Percentiles rank a stretch among this genome's conserved stretches.
These are phyloP conservation scores for Lineolata rhizophorae DNA, from an alignment of 495 filamentous ascomycete genomes.

Conservation along the genomic window DNA sequence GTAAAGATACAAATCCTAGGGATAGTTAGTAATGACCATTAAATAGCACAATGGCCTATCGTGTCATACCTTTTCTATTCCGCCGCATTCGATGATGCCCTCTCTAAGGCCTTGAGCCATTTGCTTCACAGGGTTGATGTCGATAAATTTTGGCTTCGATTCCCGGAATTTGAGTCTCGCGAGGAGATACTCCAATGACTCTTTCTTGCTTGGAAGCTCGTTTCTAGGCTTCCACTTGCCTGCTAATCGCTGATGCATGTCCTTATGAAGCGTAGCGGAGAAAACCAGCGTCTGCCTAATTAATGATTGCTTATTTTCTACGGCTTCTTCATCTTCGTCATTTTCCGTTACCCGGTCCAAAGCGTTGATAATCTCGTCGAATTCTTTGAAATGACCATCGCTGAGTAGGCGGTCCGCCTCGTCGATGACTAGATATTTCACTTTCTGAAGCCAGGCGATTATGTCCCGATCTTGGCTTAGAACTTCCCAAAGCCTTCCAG, in stretches of 20 bases:
- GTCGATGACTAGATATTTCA: constrained; percentile 74
- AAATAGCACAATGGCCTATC: not conserved
- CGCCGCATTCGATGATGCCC: constrained; percentile 74
- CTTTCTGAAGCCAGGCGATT: constrained; percentile 37
- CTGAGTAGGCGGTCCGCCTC: constrained; percentile 87
- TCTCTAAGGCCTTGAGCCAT: constrained; percentile 76
- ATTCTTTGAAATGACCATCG: constrained; percentile 86
- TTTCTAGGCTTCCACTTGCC: constrained; percentile 38
- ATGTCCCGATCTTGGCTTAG: constrained; percentile 43
- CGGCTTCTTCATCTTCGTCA: constrained; percentile 17
- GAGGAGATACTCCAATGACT: constrained; percentile 82
- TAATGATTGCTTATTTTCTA: constrained; percentile 6
- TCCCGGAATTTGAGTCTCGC: constrained; percentile 74
- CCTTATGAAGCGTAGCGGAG: constrained; percentile 85
- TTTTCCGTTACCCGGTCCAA: constrained; percentile 36
- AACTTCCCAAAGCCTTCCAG: constrained; percentile 85
- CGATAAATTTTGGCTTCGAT: constrained; percentile 69
- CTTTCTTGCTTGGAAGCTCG: constrained; percentile 43
- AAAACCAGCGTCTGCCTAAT: constrained; percentile 81
- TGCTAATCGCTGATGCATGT: constrained; percentile 70
- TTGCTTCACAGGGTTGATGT: constrained; percentile 67
- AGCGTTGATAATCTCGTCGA: constrained; percentile 59
- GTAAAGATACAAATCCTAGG: constrained; percentile 77
- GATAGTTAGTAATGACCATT: constrained; percentile 1
- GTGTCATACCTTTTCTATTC: constrained; percentile 75